Evolutionary conservation across 352 stramenopile genomes (phyloP), one percentile per base, ranked within the genome.

Genomic region (Pythium dissimile): DNA sequence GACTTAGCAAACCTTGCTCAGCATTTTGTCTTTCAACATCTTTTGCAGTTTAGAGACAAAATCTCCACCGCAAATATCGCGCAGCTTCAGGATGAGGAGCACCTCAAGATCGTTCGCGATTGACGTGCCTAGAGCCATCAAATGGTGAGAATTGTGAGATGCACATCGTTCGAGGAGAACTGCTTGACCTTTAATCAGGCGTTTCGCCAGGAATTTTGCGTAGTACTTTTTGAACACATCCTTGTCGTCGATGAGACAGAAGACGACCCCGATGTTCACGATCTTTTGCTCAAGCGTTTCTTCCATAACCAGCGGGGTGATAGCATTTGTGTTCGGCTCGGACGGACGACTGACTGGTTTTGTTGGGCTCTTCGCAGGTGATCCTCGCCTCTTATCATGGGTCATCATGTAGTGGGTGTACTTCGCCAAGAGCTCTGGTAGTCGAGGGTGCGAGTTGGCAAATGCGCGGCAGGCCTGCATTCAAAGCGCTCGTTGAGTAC

Each of bases 171-270:
- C 13, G n/a, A n/a, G n/a, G n/a, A n/a, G n/a, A 15, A 27, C n/a
- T 15, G 6, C 24, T 21, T 1, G 61, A 92, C 82, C 85, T 88
- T 91, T 90, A 60, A 94, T 92, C 18, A 94, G 66, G 3, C 85
- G 72, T 44, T 93, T 92, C 7, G 85, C 79, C 35, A 94, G 52
- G 61, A 88, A 89, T 51, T 92, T 94, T 2, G 85, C 81, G 51
- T 94, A 94, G 52, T 88, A 93, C 43, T 92, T 92, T 58, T 94
- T 92, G 81, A 94, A 94, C 12, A 94, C 66, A 54, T 94, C 85
- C 59, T 94, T 94, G 72, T 94, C 85, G 28, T 94, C 83, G 43
- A 94, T 88, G n/a, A 94, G 68, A 47, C 83, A 92, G 55, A 94
- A 94, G 20, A 94, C 85, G 31, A 93, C 73, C 12, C 83, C 74